These are phyloP conservation scores for Thinopyrum elongatum DNA, from an alignment of 176 grass and related monocot species.

Conservation along the genomic window DNA sequence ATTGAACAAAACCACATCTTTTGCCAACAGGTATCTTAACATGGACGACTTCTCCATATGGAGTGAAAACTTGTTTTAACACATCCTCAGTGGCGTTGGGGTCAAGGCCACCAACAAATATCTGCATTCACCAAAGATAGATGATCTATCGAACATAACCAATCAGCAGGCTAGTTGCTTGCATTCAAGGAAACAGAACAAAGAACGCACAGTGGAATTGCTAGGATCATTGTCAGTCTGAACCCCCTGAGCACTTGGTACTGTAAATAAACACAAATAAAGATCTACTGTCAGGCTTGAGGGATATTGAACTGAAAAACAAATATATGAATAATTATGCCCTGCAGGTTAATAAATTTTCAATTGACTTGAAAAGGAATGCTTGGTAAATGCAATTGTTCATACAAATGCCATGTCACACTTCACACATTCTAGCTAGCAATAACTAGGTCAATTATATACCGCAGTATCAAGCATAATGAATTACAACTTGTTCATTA, in stretches of 20 bases:
- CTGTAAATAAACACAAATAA: conserved; percentile 66
- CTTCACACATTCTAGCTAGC: background rate
- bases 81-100: conserved; percentile 78
- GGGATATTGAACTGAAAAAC: background rate
- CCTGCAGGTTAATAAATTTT: no score
- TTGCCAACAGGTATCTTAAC: conserved; percentile 95
- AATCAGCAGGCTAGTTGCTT: no score
- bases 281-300: background rate
- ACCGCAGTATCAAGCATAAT: conserved; percentile 12
- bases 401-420: background rate
- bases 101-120: conserved; percentile 93
- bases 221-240: conserved; percentile 96
- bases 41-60: conserved; percentile 86
- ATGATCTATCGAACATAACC: no score
- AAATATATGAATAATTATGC: background rate
- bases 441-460: background rate
- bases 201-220: conserved; percentile 96
- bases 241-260: conserved; percentile 61
- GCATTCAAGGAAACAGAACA: conserved; percentile 31
- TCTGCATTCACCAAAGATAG: conserved; percentile 31
- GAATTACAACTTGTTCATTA: background rate
- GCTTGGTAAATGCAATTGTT: no score
- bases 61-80: conserved; percentile 67
- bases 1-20: conserved; percentile 96
- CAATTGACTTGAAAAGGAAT: no score